Conservation (phyloP, 129 eudicot species). For the Flaveria ramosissima region DNA sequence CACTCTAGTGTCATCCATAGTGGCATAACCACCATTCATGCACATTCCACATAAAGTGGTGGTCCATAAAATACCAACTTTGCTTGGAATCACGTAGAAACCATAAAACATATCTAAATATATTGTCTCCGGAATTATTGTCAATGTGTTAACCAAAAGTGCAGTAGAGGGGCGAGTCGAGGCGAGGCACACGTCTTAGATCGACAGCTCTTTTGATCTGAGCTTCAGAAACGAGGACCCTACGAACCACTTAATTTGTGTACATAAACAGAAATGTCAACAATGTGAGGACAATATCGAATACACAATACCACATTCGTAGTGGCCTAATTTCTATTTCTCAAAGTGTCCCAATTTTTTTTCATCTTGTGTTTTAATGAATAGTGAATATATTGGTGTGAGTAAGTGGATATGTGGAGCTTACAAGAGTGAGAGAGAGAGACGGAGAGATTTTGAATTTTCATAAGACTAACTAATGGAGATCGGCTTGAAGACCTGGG, state of each 20-base stretch:
- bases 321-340: slow-evolving; percentile 3
- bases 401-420: too few relatives aligned
- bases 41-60: slow-evolving; percentile 37
- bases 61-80: slow-evolving; percentile 24
- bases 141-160: too few relatives aligned
- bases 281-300: slow-evolving; percentile 37
- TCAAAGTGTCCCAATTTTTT: background rate
- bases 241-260: slow-evolving; percentile 4
- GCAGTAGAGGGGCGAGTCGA: too few relatives aligned
- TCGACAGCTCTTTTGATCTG: too few relatives aligned
- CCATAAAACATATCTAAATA: slow-evolving; percentile 1
- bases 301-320: background rate
- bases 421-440: too few relatives aligned
- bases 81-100: background rate
- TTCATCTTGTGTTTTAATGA: background rate
- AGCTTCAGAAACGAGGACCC: slow-evolving; percentile 14
- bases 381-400: background rate
- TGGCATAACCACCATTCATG: slow-evolving; percentile 20
- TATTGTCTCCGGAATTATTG: too few relatives aligned
- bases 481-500: too few relatives aligned
- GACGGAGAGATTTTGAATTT: too few relatives aligned
- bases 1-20: slow-evolving; percentile 18
- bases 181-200: too few relatives aligned
- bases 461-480: too few relatives aligned
- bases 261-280: slow-evolving; percentile 1